These are phyloP conservation scores for Cyclotella distinguenda DNA, from an alignment of 108 stramenopile species.

Conservation along the genomic window DNA sequence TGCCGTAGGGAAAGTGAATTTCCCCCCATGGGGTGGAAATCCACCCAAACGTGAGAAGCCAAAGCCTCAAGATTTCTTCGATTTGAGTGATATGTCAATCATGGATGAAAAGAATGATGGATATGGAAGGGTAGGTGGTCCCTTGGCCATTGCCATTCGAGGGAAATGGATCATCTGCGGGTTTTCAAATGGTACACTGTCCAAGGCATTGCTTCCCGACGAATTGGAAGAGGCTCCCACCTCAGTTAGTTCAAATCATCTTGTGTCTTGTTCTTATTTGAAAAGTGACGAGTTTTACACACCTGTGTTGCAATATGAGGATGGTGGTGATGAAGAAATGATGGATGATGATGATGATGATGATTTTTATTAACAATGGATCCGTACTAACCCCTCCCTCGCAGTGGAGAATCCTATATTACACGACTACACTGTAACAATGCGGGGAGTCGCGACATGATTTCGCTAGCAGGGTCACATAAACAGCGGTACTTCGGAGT, in stretches of 20 bases:
- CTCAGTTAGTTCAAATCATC: constrained; percentile 23
- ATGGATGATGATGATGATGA: too few species aligned
- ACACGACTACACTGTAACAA: too few species aligned
- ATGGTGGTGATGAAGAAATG: too few species aligned
- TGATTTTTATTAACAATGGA: too few species aligned
- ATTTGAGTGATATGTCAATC: background rate
- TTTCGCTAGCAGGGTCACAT: too few species aligned
- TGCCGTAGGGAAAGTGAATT: constrained; percentile 42
- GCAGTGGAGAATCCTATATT: too few species aligned
- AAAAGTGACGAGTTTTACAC: constrained; percentile 34
- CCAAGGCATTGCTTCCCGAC: constrained; percentile 16
- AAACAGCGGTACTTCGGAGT: too few species aligned
- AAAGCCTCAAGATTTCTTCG: constrained; percentile 1
- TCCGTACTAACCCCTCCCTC: too few species aligned
- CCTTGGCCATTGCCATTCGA: constrained; percentile 25
- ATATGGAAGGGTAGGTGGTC: constrained; percentile 26
- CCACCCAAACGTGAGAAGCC: constrained; percentile 19
- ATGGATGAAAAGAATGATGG: constrained; percentile 6
- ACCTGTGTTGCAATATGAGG: constrained; percentile 19
- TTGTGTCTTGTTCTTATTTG: constrained; percentile 16
- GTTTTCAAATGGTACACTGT: constrained; percentile 35
- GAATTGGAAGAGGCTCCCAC: constrained; percentile 3
- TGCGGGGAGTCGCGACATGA: too few species aligned
- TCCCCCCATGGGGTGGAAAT: constrained; percentile 33
- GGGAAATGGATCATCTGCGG: constrained; percentile 31